Evolutionary conservation across 371 early-diverging fungal species (phyloP), one percentile per base, ranked within the genome.

Genomic region (Mortierella sp.): DNA sequence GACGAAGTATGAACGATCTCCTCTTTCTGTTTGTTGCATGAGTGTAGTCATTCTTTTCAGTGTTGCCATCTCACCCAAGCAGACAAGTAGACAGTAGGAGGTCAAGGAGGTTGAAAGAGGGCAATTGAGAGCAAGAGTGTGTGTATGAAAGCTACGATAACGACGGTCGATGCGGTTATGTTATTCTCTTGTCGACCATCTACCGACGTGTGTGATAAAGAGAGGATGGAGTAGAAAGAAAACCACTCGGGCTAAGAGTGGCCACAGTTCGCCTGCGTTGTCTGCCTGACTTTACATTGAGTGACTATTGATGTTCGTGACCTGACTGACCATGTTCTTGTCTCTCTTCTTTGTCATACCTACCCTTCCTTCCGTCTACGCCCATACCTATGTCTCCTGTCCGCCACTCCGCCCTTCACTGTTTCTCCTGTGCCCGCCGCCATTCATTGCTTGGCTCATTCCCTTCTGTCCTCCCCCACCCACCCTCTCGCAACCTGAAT

Each of bases 1-100:
- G 78, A 77, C 44, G 78, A 67, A 61, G 78, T 77, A 77, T 72
- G 69, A 48, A 39, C 11, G 6, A 4, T n/a, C 9, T 14, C 39
- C 7, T 19, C 31, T 29, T 11, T 37, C 29, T 45, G 8, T 8
- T 37, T 63, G 24, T 29, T 45, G 14, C 4, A 29, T 26, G 29
- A 31, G 34, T 31, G 5, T 55, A 19, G 29, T 29, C 58, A 55
- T 19, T 29, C 14, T 10, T 13, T 53, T 53, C 55, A 26, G 26
- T 14, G n/a, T 55, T 34, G 34, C 58, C 58, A 55, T 55, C 16
- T 19, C 58, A 55, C n/a, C n/a, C n/a, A n/a, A n/a, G n/a, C n/a
- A n/a, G n/a, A n/a, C n/a, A n/a, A n/a, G n/a, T n/a, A n/a, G n/a
- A n/a, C n/a, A n/a, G n/a, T n/a, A n/a, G n/a, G n/a, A n/a, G n/a